Conservation (phyloP, 2,329 filamentous ascomycete genomes). For the Hymenoscyphus linearis region DNA sequence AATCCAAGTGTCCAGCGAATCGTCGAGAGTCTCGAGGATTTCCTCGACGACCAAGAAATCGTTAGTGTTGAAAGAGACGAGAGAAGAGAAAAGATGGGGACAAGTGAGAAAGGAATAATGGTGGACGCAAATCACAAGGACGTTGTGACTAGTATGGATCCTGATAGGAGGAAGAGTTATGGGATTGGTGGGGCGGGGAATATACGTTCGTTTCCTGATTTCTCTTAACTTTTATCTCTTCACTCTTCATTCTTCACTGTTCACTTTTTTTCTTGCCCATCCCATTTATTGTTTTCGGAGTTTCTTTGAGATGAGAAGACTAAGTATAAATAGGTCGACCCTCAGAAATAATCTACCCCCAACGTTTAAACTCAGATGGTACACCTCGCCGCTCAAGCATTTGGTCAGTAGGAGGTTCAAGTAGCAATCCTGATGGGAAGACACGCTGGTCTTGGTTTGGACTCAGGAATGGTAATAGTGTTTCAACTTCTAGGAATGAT, state of each 20-base stretch:
- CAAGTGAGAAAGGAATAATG: not conserved
- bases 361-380: constrained; percentile 17
- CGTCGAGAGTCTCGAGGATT: not conserved
- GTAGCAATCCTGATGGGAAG: constrained; percentile 18
- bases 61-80: not conserved
- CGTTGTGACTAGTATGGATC: constrained; percentile 1
- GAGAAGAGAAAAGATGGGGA: not conserved
- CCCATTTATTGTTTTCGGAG: not conserved
- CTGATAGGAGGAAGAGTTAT: constrained; percentile 26
- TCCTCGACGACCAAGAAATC: not conserved
- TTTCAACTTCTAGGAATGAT: not conserved
- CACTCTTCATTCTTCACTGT: too few relatives aligned
- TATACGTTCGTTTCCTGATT: constrained; percentile 30
- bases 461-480: constrained; percentile 8
- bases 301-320: not conserved
- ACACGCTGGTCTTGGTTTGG: constrained; percentile 18
- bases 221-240: too few relatives aligned
- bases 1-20: too few relatives aligned
- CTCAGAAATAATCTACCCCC: constrained; percentile 27
- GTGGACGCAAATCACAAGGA: not conserved
- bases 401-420: constrained; percentile 11
- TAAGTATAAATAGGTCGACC: constrained; percentile 22
- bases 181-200: constrained; percentile 32
- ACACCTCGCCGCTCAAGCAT: constrained; percentile 22
- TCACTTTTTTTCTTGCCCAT: not conserved